Conservation (phyloP, 2,329 filamentous ascomycete species). For the Hymenoscyphus infarciens region DNA sequence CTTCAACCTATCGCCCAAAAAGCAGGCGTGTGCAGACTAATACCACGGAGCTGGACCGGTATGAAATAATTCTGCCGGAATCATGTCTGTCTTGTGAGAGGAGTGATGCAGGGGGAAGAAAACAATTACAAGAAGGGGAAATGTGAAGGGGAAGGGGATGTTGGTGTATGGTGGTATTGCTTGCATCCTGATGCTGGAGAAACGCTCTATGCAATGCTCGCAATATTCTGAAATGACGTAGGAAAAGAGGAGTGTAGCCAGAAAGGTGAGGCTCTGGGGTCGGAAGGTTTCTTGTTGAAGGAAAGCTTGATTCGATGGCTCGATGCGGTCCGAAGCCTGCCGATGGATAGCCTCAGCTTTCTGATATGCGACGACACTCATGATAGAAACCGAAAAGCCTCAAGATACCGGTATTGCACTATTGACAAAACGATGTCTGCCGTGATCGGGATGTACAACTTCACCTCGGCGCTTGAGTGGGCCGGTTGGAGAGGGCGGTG, state of each 20-base stretch:
- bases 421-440: slow-evolving; percentile 13
- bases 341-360: background rate
- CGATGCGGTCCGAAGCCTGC: background rate
- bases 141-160: background rate
- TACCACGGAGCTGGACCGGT: background rate
- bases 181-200: slow-evolving; percentile 2
- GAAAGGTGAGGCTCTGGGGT: background rate
- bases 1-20: slow-evolving; percentile 1
- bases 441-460: slow-evolving; percentile 16
- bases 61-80: background rate
- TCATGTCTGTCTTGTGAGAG: background rate
- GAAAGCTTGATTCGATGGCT: background rate
- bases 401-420: slow-evolving; percentile 14
- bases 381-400: background rate
- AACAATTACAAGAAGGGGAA: background rate
- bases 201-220: slow-evolving; percentile 22
- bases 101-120: slow-evolving; percentile 1
- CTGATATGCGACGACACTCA: background rate
- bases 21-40: background rate
- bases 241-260: slow-evolving; percentile 10
- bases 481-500: slow-evolving; percentile 24
- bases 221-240: slow-evolving; percentile 22
- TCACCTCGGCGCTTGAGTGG: slow-evolving; percentile 18
- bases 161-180: background rate
- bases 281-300: slow-evolving; percentile 3